Conservation (phyloP, 2,329 filamentous ascomycete genomes). For the Atkinsonella hypoxylon region DNA sequence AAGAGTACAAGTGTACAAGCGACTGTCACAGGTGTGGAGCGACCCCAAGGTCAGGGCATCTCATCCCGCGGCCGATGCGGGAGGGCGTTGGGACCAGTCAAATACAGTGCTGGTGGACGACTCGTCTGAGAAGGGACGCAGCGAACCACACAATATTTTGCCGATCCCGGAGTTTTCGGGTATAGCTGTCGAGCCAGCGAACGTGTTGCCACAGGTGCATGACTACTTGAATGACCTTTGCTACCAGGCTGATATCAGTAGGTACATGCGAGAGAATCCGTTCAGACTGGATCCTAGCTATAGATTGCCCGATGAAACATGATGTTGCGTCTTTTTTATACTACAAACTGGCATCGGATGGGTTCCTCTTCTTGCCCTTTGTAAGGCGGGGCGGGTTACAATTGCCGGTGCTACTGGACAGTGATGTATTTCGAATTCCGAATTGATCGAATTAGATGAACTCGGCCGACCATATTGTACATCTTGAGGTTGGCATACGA, state of each 20-base stretch:
- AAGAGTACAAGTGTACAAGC: conserved; percentile 84
- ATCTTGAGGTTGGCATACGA: too few species aligned
- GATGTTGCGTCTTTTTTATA: not conserved
- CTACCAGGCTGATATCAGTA: conserved; percentile 47
- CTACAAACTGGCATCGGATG: not conserved
- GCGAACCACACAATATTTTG: conserved; percentile 75
- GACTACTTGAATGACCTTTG: conserved; percentile 47
- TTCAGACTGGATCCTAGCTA: conserved; percentile 30
- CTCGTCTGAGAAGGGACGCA: conserved; percentile 63
- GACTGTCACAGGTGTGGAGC: conserved; percentile 61
- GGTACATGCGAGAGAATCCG: conserved; percentile 40
- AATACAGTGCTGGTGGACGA: conserved; percentile 92
- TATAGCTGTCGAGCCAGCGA: conserved; percentile 23
- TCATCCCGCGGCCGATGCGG: conserved; percentile 29
- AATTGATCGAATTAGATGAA: too few species aligned
- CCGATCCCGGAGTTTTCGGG: conserved; percentile 66
- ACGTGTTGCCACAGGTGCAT: conserved; percentile 46
- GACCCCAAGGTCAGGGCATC: conserved; percentile 29
- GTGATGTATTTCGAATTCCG: too few species aligned
- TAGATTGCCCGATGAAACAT: conserved; percentile 2
- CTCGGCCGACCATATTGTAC: too few species aligned
- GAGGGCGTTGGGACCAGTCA: conserved; percentile 56
- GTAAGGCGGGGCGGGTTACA: too few species aligned
- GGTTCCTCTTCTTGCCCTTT: not conserved
- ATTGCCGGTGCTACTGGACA: too few species aligned